Evolutionary conservation across 495 filamentous ascomycete genomes (phyloP).

Genomic region (Cladorrhinum samala): DNA sequence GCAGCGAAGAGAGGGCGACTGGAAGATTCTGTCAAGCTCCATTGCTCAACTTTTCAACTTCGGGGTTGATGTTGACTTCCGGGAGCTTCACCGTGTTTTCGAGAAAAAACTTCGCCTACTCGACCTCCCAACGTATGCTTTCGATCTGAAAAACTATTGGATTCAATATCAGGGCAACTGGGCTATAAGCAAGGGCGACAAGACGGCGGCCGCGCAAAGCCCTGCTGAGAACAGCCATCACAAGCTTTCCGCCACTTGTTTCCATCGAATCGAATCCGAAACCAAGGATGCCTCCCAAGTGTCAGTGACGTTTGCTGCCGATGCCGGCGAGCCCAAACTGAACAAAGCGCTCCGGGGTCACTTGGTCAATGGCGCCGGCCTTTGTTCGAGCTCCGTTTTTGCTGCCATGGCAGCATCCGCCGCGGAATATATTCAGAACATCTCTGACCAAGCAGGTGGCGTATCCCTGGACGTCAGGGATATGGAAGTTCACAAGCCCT

Average conservation of each 20-base stretch:
- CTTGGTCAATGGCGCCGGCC: slow-evolving; percentile 47
- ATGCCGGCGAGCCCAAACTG: slow-evolving; percentile 47
- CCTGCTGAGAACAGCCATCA: slow-evolving; percentile 44
- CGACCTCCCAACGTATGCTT: slow-evolving; percentile 61
- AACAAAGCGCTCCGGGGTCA: slow-evolving; percentile 53
- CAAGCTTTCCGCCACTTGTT: slow-evolving; percentile 35
- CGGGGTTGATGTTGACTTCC: slow-evolving; percentile 63
- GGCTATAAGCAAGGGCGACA: slow-evolving; percentile 15
- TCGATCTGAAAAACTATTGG: slow-evolving; percentile 78
- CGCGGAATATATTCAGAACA: slow-evolving; percentile 49
- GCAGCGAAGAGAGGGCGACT: slow-evolving; percentile 44
- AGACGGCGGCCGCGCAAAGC: slow-evolving; percentile 20
- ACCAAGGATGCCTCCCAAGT: slow-evolving; percentile 33
- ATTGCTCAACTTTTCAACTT: slow-evolving; percentile 52
- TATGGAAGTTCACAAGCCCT: slow-evolving; percentile 51
- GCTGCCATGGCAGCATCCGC: slow-evolving; percentile 63
- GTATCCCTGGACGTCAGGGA: slow-evolving; percentile 41
- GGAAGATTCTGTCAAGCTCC: slow-evolving; percentile 52
- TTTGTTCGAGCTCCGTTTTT: slow-evolving; percentile 47
- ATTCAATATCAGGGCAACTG: slow-evolving; percentile 61
- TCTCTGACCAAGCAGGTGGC: slow-evolving; percentile 32
- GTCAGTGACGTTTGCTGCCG: slow-evolving; percentile 48
- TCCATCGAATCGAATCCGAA: slow-evolving; percentile 42
- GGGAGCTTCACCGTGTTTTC: slow-evolving; percentile 67
- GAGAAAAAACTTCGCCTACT: slow-evolving; percentile 50